These are phyloP conservation scores for Lactarius hengduanensis DNA, from an alignment of 768 basidiomycete species.

Conservation along the genomic window DNA sequence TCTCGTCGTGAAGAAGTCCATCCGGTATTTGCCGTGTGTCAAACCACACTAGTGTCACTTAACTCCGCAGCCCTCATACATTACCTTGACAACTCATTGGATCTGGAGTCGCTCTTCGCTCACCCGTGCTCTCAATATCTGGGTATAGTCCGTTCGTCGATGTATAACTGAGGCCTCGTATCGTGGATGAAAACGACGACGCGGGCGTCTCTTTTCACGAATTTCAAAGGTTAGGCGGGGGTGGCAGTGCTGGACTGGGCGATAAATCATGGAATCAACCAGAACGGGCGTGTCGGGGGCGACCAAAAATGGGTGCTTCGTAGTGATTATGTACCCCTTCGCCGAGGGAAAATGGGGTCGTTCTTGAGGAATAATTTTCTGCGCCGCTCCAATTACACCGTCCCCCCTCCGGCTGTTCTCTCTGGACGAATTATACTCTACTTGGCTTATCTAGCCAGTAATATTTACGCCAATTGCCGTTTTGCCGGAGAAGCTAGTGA, in stretches of 20 bases:
- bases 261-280: constrained; percentile 73
- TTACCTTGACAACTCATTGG: constrained; percentile 44
- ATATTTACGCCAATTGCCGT: neutral
- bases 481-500: neutral
- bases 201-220: constrained; percentile 66
- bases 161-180: constrained; percentile 62
- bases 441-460: constrained; percentile 4
- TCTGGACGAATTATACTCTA: too few species aligned
- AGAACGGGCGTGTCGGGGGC: constrained; percentile 50
- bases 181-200: constrained; percentile 41
- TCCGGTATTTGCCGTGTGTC: constrained; percentile 51
- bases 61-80: constrained; percentile 45
- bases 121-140: constrained; percentile 84
- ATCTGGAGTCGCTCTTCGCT: constrained; percentile 58
- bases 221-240: constrained; percentile 56
- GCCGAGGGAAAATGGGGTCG: constrained; percentile 33
- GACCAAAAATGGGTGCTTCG: constrained; percentile 23
- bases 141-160: constrained; percentile 68
- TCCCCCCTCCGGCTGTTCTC: constrained; percentile 20
- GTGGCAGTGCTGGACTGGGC: constrained; percentile 47
- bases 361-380: constrained; percentile 32
- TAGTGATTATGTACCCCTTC: constrained; percentile 30
- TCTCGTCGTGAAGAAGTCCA: constrained; percentile 62
- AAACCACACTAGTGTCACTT: constrained; percentile 45
- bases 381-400: neutral